Base-by-base conservation (phyloP, 805 yeast species). In the Candida stauntonica region DNA sequence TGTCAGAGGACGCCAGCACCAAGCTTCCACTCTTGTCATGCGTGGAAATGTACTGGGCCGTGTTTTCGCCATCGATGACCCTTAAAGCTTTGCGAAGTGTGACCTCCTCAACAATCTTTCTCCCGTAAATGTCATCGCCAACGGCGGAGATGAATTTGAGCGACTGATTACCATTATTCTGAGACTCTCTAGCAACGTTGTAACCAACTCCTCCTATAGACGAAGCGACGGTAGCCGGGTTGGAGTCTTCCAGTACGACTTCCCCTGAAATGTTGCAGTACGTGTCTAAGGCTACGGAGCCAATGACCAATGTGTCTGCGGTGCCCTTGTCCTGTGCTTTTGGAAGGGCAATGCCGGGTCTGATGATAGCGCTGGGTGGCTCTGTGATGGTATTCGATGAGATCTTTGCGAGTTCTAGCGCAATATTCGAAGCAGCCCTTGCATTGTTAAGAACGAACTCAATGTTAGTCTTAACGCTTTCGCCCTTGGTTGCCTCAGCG, bases 121-220 rank as follows among this genome's bases (percentile, higher is more conserved):
- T 47, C 0, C 85, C 86, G 3, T 75, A 66, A 8, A 61, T 39
- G 45, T 83, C 91, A n/a, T 67, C 52, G 3, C 86, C 87, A 5
- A 86, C 66, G 5, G 72, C 67, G 0, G 88, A 75, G 0, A 86
- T 59, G 23, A 86, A 66, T 17, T 72, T 62, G 1, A 64, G 48
- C 0, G 55, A 51, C 3, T 46, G 48, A 35, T 44, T 55, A 20
- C 54, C 61, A 3, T 51, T 46, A 42, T 67, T 72, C 15, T 60
- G 52, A 3, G 82, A 66, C 0, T 93, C 91, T n/a, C 73, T 52
- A 0, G 86, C 79, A 13, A 87, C 79, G 51, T 88, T 87, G 56
- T 73, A 79, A 0, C 87, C 96, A 2, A 87, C 95, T 1, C 96
- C 96, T 1, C 96, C 96, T 7, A 86, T 56, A 0, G 81, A 67